Conservation (phyloP, 306 rosid genomes). For the Medicago arabica region DNA sequence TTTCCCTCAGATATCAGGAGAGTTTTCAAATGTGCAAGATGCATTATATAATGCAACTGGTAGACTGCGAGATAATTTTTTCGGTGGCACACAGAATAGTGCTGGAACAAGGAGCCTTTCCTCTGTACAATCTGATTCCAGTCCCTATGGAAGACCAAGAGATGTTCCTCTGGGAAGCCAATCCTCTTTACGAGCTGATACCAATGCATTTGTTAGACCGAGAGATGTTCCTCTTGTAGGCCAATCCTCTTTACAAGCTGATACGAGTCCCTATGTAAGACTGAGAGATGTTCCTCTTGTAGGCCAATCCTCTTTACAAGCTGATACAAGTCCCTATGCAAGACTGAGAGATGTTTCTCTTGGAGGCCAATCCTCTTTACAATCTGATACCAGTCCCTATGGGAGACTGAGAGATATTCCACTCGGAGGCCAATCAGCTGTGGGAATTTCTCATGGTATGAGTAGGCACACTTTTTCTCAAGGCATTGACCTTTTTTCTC, state of each 20-base stretch:
- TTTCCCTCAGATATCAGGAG: conserved; percentile 79
- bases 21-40: conserved; percentile 88
- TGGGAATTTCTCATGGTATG: conserved; percentile 54
- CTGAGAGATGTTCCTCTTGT: conserved; percentile 7
- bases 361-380: conserved; percentile 50
- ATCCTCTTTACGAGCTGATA: not conserved
- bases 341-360: conserved; percentile 51
- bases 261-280: not conserved
- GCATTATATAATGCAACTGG: conserved; percentile 93
- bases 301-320: conserved; percentile 47
- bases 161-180: conserved; percentile 46
- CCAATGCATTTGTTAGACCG: not conserved
- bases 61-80: conserved; percentile 85
- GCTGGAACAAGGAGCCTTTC: conserved; percentile 64
- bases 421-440: conserved; percentile 47
- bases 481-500: conserved; percentile 65
- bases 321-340: conserved; percentile 50
- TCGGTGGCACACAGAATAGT: conserved; percentile 60
- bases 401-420: conserved; percentile 56
- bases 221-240: not conserved
- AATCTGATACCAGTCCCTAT: conserved; percentile 56
- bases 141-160: conserved; percentile 43
- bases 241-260: conserved; percentile 7
- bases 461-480: conserved; percentile 58
- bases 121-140: conserved; percentile 60